Conservation (phyloP, 2,329 filamentous ascomycete species). For the Pseudonectria buxi region DNA sequence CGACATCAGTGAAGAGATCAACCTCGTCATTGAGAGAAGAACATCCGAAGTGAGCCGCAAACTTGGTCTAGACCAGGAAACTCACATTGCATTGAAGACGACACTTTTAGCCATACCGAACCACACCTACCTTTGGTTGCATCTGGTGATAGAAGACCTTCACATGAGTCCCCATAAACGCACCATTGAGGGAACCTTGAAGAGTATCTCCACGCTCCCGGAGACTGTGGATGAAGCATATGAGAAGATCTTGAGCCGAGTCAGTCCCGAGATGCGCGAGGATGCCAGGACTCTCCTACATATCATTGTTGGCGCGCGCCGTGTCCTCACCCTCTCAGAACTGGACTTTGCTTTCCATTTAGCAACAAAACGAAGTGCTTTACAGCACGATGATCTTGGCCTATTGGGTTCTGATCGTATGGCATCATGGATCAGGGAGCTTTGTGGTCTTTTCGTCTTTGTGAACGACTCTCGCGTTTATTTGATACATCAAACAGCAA, state of each 20-base stretch:
- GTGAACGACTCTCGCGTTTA: conserved; percentile 13
- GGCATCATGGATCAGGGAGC: conserved; percentile 10
- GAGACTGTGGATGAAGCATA: conserved; percentile 19
- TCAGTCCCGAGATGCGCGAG: conserved; percentile 1
- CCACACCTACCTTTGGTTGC: conserved; percentile 22
- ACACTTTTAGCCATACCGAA: conserved; percentile 11
- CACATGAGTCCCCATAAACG: conserved; percentile 3
- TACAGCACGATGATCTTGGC: conserved; percentile 5
- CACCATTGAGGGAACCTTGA: too few species aligned
- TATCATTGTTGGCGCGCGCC: conserved; percentile 18
- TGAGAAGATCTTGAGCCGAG: conserved; percentile 17
- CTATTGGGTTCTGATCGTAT: conserved; percentile 4
- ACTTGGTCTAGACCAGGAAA: conserved; percentile 4
- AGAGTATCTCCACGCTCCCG: conserved; percentile 10
- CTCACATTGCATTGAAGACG: too few species aligned
- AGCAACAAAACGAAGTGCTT: conserved; percentile 2
- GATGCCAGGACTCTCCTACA: conserved; percentile 14
- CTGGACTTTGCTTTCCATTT: conserved; percentile 15
- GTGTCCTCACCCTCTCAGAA: conserved; percentile 16
- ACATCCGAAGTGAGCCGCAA: not conserved
- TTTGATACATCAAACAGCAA: conserved; percentile 17
- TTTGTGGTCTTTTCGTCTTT: conserved; percentile 26
- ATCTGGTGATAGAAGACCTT: conserved; percentile 14
- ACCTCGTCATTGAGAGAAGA: conserved; percentile 10
- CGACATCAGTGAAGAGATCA: conserved; percentile 17